These are phyloP conservation scores for Meira nashicola DNA, from an alignment of 1,284 basidiomycete genomes.

Conservation along the genomic window DNA sequence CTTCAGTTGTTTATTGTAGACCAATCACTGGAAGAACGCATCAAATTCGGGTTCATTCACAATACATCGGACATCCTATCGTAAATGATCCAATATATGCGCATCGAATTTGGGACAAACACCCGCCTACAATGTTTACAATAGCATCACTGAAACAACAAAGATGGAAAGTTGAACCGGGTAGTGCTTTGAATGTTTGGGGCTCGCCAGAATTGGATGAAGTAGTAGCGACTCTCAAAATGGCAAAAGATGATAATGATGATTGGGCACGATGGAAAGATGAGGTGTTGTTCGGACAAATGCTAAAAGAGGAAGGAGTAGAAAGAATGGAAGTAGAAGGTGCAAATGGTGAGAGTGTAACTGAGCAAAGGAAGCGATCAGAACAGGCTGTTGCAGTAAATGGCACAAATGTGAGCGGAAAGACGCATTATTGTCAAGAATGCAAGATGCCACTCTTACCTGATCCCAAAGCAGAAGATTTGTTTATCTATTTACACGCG, in stretches of 20 bases:
- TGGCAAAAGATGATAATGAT: slow-evolving; percentile 45
- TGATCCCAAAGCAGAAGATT: slow-evolving; percentile 42
- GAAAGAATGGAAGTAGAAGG: slow-evolving; percentile 41
- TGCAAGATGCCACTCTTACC: slow-evolving; percentile 46
- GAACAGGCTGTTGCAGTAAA: neutral
- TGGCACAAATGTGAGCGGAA: slow-evolving; percentile 13
- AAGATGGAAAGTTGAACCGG: slow-evolving; percentile 9
- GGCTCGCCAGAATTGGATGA: slow-evolving; percentile 32
- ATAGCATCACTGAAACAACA: slow-evolving; percentile 2
- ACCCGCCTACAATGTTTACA: slow-evolving; percentile 25
- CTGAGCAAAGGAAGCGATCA: slow-evolving; percentile 2
- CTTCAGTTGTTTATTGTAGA: slow-evolving; percentile 82
- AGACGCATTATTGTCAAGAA: slow-evolving; percentile 33
- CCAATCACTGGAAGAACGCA: slow-evolving; percentile 69
- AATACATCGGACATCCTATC: slow-evolving; percentile 88
- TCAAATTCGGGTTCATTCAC: slow-evolving; percentile 91
- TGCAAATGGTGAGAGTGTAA: slow-evolving; percentile 33
- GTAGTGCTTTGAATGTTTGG: neutral
- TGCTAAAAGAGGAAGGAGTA: slow-evolving; percentile 35
- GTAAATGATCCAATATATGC: slow-evolving; percentile 59
- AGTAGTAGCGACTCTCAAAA: slow-evolving; percentile 48
- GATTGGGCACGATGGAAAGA: slow-evolving; percentile 51
- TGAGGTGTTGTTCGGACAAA: slow-evolving; percentile 44
- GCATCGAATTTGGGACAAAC: slow-evolving; percentile 46
- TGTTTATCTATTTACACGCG: slow-evolving; percentile 51